A percentile compares a stretch with the other conserved stretches of the same genome.
Evolutionary conservation across 2,329 filamentous ascomycete genomes (phyloP).

Genomic region (Aotearoamyces nothofagi): DNA sequence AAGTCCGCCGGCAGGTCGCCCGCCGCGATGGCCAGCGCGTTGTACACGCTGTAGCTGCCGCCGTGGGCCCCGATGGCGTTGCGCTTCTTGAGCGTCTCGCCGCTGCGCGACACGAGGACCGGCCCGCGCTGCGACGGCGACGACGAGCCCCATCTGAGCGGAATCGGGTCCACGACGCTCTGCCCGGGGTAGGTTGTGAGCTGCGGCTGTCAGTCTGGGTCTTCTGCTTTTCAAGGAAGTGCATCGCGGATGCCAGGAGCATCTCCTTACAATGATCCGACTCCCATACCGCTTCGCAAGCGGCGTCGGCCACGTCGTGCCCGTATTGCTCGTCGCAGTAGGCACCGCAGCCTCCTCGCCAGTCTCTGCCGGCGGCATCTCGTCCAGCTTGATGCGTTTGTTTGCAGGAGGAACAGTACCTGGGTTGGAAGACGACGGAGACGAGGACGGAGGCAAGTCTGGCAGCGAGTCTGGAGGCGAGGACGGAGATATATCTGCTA

Average conservation of each 20-base stretch:
- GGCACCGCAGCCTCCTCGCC: neutral
- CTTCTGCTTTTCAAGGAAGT: neutral
- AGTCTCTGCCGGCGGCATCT: too few relatives aligned
- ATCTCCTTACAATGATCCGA: constrained; percentile 2
- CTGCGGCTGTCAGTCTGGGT: neutral
- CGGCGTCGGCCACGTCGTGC: neutral
- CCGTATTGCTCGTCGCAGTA: neutral
- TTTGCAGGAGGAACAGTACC: neutral
- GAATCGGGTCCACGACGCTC: constrained; percentile 72
- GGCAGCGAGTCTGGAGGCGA: too few relatives aligned
- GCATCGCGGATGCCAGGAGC: neutral
- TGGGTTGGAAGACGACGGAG: neutral
- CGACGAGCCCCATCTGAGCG: constrained; percentile 66
- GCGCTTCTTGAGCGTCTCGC: constrained; percentile 58
- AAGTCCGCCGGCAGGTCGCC: constrained; percentile 72
- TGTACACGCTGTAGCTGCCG: constrained; percentile 87
- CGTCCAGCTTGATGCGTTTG: constrained; percentile 1
- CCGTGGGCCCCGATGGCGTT: constrained; percentile 67
- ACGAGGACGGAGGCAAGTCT: too few relatives aligned
- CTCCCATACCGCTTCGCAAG: neutral
- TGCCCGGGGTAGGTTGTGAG: constrained; percentile 70
- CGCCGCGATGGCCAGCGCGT: constrained; percentile 77
- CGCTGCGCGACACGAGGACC: constrained; percentile 64
- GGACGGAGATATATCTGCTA: too few relatives aligned
- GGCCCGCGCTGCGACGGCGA: constrained; percentile 63